Conservation (phyloP, 768 basidiomycete species). For the Amanita jacksonii region DNA sequence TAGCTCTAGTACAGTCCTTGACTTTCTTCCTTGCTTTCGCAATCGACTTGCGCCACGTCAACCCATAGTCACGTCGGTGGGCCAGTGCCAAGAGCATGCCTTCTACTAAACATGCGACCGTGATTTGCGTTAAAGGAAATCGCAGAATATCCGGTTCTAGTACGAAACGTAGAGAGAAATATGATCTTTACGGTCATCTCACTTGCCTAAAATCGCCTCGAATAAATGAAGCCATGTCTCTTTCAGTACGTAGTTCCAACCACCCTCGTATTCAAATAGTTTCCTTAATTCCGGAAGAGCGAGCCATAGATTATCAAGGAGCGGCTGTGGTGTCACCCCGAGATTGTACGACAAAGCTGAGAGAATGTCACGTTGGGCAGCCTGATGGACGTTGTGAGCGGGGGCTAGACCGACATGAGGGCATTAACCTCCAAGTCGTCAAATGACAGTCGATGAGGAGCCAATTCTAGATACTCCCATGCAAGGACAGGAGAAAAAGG, state of each 20-base stretch:
- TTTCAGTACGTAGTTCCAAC: conserved; percentile 37
- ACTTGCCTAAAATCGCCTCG: conserved; percentile 31
- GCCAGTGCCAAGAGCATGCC: conserved; percentile 30
- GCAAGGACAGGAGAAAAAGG: conserved; percentile 47
- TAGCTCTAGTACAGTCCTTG: background rate
- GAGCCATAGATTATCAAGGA: conserved; percentile 50
- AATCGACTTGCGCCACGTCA: conserved; percentile 15
- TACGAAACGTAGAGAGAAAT: background rate
- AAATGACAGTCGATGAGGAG: conserved; percentile 35
- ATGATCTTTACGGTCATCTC: background rate
- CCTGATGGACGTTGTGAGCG: conserved; percentile 21
- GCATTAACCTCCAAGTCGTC: conserved; percentile 44
- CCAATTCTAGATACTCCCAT: conserved; percentile 38
- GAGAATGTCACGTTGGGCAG: conserved; percentile 48
- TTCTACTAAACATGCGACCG: conserved; percentile 41
- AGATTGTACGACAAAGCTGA: conserved; percentile 36
- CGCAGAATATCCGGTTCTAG: conserved; percentile 45
- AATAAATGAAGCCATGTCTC: conserved; percentile 45
- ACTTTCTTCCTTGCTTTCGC: conserved; percentile 3
- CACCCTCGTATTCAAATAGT: conserved; percentile 28
- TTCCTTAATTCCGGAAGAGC: conserved; percentile 42
- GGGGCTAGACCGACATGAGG: background rate
- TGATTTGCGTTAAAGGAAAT: conserved; percentile 45
- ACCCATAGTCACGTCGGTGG: conserved; percentile 24
- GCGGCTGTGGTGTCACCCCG: conserved; percentile 42